Evolutionary conservation across 257 asterid genomes (phyloP).

Genomic region (Lavandula angustifolia): DNA sequence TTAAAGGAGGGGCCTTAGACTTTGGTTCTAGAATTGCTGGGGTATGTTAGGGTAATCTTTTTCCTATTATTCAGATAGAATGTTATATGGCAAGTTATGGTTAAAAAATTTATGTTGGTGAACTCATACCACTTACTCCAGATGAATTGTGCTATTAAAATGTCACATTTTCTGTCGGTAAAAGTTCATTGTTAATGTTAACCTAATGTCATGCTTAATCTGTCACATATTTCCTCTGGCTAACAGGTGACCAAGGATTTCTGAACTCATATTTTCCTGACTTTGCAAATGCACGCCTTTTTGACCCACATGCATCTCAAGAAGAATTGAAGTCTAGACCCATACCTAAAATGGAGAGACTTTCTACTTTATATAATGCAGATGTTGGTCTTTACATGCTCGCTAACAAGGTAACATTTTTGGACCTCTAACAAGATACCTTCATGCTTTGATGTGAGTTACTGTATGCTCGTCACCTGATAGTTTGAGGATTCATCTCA

Average conservation of each 20-base stretch:
- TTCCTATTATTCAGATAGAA: constrained; percentile 23
- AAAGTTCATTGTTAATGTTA: constrained; percentile 7
- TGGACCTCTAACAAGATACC: background rate
- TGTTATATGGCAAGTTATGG: constrained; percentile 1
- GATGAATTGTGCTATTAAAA: constrained; percentile 24
- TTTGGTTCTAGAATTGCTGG: background rate
- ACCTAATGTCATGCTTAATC: constrained; percentile 3
- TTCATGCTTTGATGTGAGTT: constrained; percentile 1
- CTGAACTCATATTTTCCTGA: constrained; percentile 86
- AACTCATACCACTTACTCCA: constrained; percentile 10
- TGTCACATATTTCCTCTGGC: constrained; percentile 28
- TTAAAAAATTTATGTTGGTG: constrained; percentile 7
- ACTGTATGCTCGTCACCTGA: too few relatives aligned
- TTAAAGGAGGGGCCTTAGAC: background rate
- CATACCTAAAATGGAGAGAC: constrained; percentile 90
- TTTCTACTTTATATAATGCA: constrained; percentile 93
- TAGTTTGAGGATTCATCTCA: too few relatives aligned
- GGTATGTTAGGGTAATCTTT: constrained; percentile 1
- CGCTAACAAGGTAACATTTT: constrained; percentile 80
- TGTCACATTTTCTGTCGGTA: constrained; percentile 8
- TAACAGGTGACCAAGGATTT: constrained; percentile 97
- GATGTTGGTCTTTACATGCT: constrained; percentile 99
- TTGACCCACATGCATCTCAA: constrained; percentile 66
- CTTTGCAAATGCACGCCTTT: constrained; percentile 88
- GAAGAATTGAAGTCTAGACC: constrained; percentile 82